Evolutionary conservation across 257 asterid species (phyloP), one percentile per base, ranked within the genome.

Genomic region (Solanum bulbocastanum): DNA sequence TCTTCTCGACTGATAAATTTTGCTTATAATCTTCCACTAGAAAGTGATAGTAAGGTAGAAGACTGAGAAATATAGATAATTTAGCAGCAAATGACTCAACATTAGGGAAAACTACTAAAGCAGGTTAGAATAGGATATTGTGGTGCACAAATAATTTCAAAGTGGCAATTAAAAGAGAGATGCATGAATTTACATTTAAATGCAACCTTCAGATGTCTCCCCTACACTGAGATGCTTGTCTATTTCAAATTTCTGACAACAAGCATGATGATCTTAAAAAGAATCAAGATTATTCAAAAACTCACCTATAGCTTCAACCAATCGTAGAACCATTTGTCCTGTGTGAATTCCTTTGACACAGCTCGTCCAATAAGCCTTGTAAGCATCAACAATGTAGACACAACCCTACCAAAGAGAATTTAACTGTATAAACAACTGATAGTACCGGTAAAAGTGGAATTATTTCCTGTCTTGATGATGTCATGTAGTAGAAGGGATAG

Each of bases 301-400:
- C 98, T 91, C 91, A 96, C 99, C 99, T 86, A 96, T 96, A 66
- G 99, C 99, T 93, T 96, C 98, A 60, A 96, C 98, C 76, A 96
- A 87, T 83, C 93, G 91, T 56, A 96, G 92, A 91, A 96, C 99
- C 98, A 96, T 96, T 88, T 96, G 88, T 39, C 99, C 98, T 20
- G 98, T 90, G 88, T 96, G 99, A 89, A 94, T 62, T 81, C 99
- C 99, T 83, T 95, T 95, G 85, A 95, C 91, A 33, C 98, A 95
- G 90, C 96, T 90, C 3, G 95, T 83, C 99, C 99, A 96, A 83
- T 96, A 96, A 87, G 95, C 97, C 94, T 90, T 96, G 87, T 95
- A 96, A 6, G 99, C 99, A 30, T 96, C 99, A 88, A 90, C 75
- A 81, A 96, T 96, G 92, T 96, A 96, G 71, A 95, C 94, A 83